Evolutionary conservation across 345 rosid genomes (phyloP), one percentile per base, ranked within the genome.

Genomic region (Gossypioides kirkii): DNA sequence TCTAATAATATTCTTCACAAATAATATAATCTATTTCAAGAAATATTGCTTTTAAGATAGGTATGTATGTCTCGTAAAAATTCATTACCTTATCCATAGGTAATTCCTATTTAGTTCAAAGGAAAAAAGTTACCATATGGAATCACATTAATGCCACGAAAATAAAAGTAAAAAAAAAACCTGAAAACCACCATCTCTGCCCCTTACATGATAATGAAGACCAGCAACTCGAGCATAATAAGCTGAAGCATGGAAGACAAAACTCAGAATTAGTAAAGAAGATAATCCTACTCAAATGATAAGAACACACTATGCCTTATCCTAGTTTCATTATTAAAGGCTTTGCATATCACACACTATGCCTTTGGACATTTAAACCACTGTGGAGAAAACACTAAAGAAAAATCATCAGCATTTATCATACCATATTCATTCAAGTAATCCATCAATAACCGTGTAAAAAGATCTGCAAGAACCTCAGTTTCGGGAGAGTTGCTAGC

Each of bases 161-260:
- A 72, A 8, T 17, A 13, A 58, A 61, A 28, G 4, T 28, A 28
- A 17, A 22, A 28, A 9, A 62, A 73, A 36, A 75, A 92, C 97
- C 98, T 90, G 85, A 80, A 94, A 92, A 73, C 98, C 98, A 74
- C 81, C 67, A 45, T 85, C 87, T 12, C 85, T 78, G 14, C 75
- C 78, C 80, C 62, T 71, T 75, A 94, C 84, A 71, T 73, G 66
- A 72, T 92, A 94, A 79, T 80, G 62, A 73, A 94, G 89, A 69
- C 97, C 98, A 83, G 98, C 98, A 83, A 90, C 94, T 78, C 85
- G 83, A 22, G 98, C 98, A 84, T 90, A 88, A 80, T 92, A 94
- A 74, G 98, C 98, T 94, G 88, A 63, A 85, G 82, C 74, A 80
- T 45, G 55, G 38, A 77, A 76, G 60, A 71, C 8, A 22, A 28